Base-by-base conservation (phyloP, 805 yeast species). In the Suhomyces pyralidae region DNA sequence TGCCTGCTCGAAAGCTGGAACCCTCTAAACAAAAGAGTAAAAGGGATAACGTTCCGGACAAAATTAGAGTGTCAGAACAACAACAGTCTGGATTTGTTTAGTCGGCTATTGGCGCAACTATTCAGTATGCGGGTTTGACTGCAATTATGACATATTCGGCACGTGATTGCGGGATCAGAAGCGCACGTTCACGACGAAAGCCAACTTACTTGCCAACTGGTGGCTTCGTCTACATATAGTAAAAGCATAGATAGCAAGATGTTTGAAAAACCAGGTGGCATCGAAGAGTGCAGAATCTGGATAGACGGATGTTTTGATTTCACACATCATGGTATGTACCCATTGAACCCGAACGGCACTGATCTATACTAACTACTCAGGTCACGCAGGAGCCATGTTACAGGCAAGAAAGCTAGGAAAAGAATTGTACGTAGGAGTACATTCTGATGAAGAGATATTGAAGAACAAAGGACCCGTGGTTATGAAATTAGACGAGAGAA, bases 261-360 rank as follows among this genome's bases (percentile, higher is more conserved):
- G 78, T 74, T 57, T 59, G 75, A 64, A 51, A 62, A 71, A 59
- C 79, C 79, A 24, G 71, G 61, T 44, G 79, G 77, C 26, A 74
- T 75, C 22, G 78, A 73, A 49, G 59, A 77, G 38, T 62, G 75
- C 47, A 71, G 86, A 49, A 86, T 93, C 54, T 94, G 99, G 99
- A 83, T 94, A 26, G 99, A 94, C 68, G 99, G 99, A 0, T 94
- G 99, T 67, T 94, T 94, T 71, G 99, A 94, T 69, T 94, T 94
- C 72, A 90, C 96, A 42, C 99, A 94, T 67, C 98, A 94, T 64
- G 98, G 96, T 68, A 69, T 52, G 81, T 72, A 45, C 38, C 10
- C 20, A 26, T 12, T 22, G 12, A 38, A 10, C 42, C 7, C 34
- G n/a, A 12, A 50, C 14, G 24, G 46, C 24, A n/a, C n/a, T 42